Percentiles rank a stretch among this genome's conserved stretches.
Conservation (phyloP, 768 basidiomycete genomes). For the Punctularia strigosozonata region DNA sequence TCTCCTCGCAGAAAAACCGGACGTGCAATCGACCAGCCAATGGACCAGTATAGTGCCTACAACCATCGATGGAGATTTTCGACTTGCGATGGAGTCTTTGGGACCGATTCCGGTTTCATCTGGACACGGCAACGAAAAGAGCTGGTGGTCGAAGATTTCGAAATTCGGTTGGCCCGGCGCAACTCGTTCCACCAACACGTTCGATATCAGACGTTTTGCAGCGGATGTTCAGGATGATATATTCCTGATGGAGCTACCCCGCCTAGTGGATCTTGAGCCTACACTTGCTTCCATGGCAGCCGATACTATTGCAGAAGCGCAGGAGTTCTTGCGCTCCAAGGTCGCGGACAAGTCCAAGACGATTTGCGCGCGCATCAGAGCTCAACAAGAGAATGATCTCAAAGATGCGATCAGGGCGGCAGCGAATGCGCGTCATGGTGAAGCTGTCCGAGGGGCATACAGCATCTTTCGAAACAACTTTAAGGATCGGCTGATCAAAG, state of each 20-base stretch:
- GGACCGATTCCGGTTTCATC: no score
- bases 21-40: neutral
- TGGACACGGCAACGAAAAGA: no score
- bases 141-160: no score
- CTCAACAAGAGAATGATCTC: no score
- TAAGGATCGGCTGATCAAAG: no score
- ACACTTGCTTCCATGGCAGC: slow-evolving; percentile 1
- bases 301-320: neutral
- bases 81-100: neutral
- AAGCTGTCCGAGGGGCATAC: no score
- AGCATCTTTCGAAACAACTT: no score
- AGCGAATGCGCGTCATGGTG: no score
- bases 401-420: no score
- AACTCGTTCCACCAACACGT: neutral
- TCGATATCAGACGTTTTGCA: neutral
- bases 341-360: no score
- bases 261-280: slow-evolving; percentile 3
- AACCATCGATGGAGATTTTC: neutral
- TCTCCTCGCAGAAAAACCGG: neutral
- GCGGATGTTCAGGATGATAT: neutral
- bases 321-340: neutral
- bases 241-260: neutral
- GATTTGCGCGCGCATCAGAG: no score
- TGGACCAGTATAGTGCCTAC: neutral
- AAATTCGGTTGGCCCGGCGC: neutral